Base-by-base conservation (phyloP, 2,329 filamentous ascomycete species). In the Emericellopsis cladophorae region DNA sequence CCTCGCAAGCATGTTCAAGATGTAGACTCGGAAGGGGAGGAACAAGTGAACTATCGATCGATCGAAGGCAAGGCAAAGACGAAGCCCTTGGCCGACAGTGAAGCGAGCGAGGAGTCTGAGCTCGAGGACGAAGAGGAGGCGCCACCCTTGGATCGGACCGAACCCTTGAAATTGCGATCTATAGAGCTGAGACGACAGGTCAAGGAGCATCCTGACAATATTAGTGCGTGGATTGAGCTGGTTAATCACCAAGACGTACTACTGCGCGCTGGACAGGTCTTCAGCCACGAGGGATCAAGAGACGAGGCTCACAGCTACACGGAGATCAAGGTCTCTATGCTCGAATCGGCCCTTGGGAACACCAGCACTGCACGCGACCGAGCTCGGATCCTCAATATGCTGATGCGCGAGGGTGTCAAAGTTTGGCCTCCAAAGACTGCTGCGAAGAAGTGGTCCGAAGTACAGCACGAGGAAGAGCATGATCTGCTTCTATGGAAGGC, bases 291-390 rank as follows among this genome's bases (percentile, higher is more conserved):
- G 32, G 57, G 53, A 24, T 79, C 76, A 0, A 63, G 66, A 23
- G 74, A 79, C 4, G 83, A 92, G 52, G 64, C 67, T 39, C 72
- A 71, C 45, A 81, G 81, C 46, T 75, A 85, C 41, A 79, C 86
- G 4, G 82, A 92, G 47, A 77, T 95, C 42, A 90, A 86, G 48
- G 63, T 94, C 3, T 78, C 81, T 2, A 76, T 94, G 45, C 84
- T 89, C 45, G 78, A 90, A 47, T 79, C 86, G 45, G 89, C 89
- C 0, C 57, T 95, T 7, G 62, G 67, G 10, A 73, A 81, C 36
- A 66, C 75, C 6, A 47, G 49, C 4, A 55, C 56, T 1, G 59
- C 64, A 1, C 50, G 62, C 31, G 68, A 71, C 34, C 70, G 74
- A 14, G 73, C 84, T 44, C 62, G 60, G 8, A 66, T 95, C 1